Percentiles rank a stretch among this genome's conserved stretches.
Conservation (phyloP, 2,329 filamentous ascomycete species). For the Epichloe festucae region DNA sequence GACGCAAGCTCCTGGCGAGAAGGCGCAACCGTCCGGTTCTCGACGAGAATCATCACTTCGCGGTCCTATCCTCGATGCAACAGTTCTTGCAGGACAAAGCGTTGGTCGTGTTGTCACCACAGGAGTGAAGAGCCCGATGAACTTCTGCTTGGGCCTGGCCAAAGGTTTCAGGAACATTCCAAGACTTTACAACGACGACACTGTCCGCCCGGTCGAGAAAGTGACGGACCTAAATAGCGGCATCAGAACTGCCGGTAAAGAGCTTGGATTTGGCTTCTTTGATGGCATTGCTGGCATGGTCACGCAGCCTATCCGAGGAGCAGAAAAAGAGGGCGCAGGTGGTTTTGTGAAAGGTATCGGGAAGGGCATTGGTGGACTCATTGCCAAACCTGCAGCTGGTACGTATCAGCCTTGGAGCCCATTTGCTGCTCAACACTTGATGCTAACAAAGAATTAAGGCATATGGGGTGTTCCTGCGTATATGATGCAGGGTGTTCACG, state of each 20-base stretch:
- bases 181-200: conserved; percentile 72
- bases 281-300: conserved; percentile 73
- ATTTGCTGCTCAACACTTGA: neutral
- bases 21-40: conserved; percentile 8
- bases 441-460: neutral
- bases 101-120: conserved; percentile 60
- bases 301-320: conserved; percentile 58
- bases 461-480: conserved; percentile 67
- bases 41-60: conserved; percentile 10
- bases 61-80: conserved; percentile 36
- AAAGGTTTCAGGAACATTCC: conserved; percentile 84
- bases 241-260: conserved; percentile 63
- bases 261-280: conserved; percentile 64
- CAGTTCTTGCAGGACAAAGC: conserved; percentile 52
- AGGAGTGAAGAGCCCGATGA: conserved; percentile 70
- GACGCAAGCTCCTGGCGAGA: conserved; percentile 2
- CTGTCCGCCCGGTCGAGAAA: conserved; percentile 63
- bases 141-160: conserved; percentile 69
- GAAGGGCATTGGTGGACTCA: conserved; percentile 68
- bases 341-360: conserved; percentile 70
- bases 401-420: conserved; percentile 16
- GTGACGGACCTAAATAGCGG: conserved; percentile 69
- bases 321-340: conserved; percentile 30
- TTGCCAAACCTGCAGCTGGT: conserved; percentile 74
- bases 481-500: conserved; percentile 69